phyloP scores from a whole-genome alignment of 2,329 filamentous ascomycete genomes.

The Nannizziopsis arthrosporioides region DNA sequence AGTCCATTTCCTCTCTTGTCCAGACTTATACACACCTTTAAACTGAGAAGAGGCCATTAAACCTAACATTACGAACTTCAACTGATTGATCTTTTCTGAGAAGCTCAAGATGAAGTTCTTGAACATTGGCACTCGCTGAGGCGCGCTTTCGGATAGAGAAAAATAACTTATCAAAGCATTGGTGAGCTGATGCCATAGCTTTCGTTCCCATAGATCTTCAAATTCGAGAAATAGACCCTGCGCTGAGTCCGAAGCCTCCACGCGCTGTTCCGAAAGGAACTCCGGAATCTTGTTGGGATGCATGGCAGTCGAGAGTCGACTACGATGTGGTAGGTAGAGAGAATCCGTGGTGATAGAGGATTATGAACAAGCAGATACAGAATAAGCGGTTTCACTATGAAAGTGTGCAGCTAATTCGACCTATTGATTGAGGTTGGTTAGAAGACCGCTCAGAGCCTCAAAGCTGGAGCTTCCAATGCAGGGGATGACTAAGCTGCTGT shows the following conservation, averaged over 20 bases:
- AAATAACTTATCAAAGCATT: slow-evolving; percentile 82
- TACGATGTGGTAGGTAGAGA: background rate
- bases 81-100: slow-evolving; percentile 96
- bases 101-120: slow-evolving; percentile 92
- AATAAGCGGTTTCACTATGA: too few relatives aligned
- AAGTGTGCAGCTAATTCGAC: too few relatives aligned
- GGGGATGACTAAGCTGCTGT: too few relatives aligned
- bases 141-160: slow-evolving; percentile 63
- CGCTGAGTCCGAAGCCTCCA: slow-evolving; percentile 73
- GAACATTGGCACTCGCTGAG: slow-evolving; percentile 80
- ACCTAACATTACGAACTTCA: slow-evolving; percentile 87
- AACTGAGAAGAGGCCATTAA: slow-evolving; percentile 79
- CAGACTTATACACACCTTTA: slow-evolving; percentile 20
- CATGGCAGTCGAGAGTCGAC: slow-evolving; percentile 45
- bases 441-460: too few relatives aligned
- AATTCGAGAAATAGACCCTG: slow-evolving; percentile 82
- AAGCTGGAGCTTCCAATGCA: too few relatives aligned
- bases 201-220: slow-evolving; percentile 95
- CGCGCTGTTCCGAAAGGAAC: slow-evolving; percentile 82
- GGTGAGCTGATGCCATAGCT: slow-evolving; percentile 98
- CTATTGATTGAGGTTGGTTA: too few relatives aligned
- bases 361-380: too few relatives aligned
- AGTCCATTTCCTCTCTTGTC: background rate
- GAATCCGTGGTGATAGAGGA: background rate
- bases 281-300: slow-evolving; percentile 79